Evolutionary conservation across 2,329 filamentous ascomycete genomes (phyloP).

Genomic region (Exophiala sp.): DNA sequence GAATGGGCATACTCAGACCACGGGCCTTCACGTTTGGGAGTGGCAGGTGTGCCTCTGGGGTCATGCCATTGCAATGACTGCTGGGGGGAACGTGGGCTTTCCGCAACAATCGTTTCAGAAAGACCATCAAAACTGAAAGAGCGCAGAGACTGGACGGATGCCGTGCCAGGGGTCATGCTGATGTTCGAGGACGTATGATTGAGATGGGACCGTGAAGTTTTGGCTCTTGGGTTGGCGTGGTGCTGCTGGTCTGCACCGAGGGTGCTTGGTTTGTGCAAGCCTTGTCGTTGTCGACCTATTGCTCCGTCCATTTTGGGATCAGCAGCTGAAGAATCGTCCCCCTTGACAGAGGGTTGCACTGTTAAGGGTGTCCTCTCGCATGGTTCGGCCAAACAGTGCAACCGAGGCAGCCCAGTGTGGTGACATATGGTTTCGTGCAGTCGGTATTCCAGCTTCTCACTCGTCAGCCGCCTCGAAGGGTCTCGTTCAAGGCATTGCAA

Average conservation of each 20-base stretch:
- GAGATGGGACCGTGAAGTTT: constrained; percentile 11
- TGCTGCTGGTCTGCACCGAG: constrained; percentile 7
- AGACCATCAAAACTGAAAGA: constrained; percentile 22
- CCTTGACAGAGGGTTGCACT: constrained; percentile 1
- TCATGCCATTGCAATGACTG: constrained; percentile 8
- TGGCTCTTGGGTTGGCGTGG: constrained; percentile 1
- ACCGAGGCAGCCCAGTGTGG: constrained; percentile 37
- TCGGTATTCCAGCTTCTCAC: constrained; percentile 31
- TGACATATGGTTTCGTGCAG: constrained; percentile 28
- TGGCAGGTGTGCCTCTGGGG: constrained; percentile 3
- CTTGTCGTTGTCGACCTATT: constrained; percentile 1
- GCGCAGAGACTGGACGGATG: constrained; percentile 16
- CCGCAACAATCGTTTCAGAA: constrained; percentile 17
- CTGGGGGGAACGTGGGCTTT: constrained; percentile 19
- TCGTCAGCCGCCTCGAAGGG: constrained; percentile 32
- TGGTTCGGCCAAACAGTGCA: constrained; percentile 20
- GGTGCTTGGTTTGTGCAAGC: neutral
- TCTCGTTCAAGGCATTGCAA: constrained; percentile 37
- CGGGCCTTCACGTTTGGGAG: constrained; percentile 1
- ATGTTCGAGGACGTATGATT: constrained; percentile 3
- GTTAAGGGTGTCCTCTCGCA: neutral
- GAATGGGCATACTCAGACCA: constrained; percentile 11
- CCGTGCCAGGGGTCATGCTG: constrained; percentile 13
- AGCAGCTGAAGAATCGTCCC: neutral
- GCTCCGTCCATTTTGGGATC: neutral